Conservation (phyloP, 495 filamentous ascomycete genomes). For the Neurospora sp. region DNA sequence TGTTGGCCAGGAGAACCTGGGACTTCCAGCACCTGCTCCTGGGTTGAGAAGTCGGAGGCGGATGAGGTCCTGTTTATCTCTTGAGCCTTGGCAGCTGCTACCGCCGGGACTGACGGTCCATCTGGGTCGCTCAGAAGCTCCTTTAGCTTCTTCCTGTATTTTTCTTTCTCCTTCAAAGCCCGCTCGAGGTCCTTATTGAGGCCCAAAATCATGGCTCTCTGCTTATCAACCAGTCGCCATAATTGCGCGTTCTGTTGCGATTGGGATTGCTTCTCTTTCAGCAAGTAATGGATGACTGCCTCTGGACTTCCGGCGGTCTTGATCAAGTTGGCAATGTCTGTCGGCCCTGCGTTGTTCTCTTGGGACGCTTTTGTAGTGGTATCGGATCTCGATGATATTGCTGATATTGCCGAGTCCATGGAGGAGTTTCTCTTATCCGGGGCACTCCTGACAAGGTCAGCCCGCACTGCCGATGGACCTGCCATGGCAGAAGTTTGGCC, state of each 20-base stretch:
- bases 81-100: conserved; percentile 1
- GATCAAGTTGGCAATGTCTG: conserved; percentile 65
- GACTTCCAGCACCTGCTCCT: conserved; percentile 25
- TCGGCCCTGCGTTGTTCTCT: conserved; percentile 39
- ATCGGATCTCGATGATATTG: conserved; percentile 59
- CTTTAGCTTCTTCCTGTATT: conserved; percentile 83
- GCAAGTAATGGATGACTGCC: conserved; percentile 73
- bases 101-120: conserved; percentile 9
- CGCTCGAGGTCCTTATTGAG: conserved; percentile 92
- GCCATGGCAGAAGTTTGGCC: conserved; percentile 22
- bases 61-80: conserved; percentile 2
- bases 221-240: conserved; percentile 94
- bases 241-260: conserved; percentile 84
- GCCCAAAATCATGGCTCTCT: conserved; percentile 83
- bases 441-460: conserved; percentile 20
- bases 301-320: conserved; percentile 82
- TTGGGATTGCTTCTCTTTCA: conserved; percentile 84
- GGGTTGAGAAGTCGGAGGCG: conserved; percentile 3
- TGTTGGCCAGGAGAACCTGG: conserved; percentile 35
- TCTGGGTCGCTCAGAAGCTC: conserved; percentile 42
- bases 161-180: conserved; percentile 87
- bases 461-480: conserved; percentile 16
- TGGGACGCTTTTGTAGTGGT: conserved; percentile 49
- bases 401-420: conserved; percentile 89
- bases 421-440: conserved; percentile 65